Evolutionary conservation across 1,139 yeast genomes (phyloP).

Genomic region (Candida glucosophila): DNA sequence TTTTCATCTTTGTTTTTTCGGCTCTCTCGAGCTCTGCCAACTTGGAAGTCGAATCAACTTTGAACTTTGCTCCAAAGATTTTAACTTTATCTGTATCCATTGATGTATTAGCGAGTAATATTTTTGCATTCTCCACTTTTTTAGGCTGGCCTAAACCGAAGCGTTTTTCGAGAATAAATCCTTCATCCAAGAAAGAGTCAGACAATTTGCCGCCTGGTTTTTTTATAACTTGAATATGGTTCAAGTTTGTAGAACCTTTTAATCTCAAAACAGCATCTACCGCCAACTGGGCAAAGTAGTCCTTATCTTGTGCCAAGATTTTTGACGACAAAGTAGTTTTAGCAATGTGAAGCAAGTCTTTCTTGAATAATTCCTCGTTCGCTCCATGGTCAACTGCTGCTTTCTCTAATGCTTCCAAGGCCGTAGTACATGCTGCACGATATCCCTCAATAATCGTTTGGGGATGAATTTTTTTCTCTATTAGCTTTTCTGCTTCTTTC

Average conservation of each 20-base stretch:
- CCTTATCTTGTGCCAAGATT: slow-evolving; percentile 90
- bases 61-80: slow-evolving; percentile 95
- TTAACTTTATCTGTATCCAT: slow-evolving; percentile 97
- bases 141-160: slow-evolving; percentile 95
- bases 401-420: slow-evolving; percentile 69
- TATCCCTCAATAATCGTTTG: slow-evolving; percentile 96
- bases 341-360: slow-evolving; percentile 80
- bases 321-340: slow-evolving; percentile 91
- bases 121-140: slow-evolving; percentile 71
- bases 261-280: slow-evolving; percentile 91
- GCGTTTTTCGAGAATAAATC: slow-evolving; percentile 81
- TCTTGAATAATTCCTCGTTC: slow-evolving; percentile 55
- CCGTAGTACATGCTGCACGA: slow-evolving; percentile 79
- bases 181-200: slow-evolving; percentile 93
- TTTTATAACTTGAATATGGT: slow-evolving; percentile 88
- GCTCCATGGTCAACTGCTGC: slow-evolving; percentile 70
- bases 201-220: slow-evolving; percentile 87
- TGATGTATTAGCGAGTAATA: slow-evolving; percentile 89
- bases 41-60: slow-evolving; percentile 91
- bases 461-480: slow-evolving; percentile 92
- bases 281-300: slow-evolving; percentile 78
- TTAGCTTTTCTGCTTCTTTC: slow-evolving; percentile 90
- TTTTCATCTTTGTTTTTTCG: slow-evolving; percentile 87
- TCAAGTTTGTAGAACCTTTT: slow-evolving; percentile 90
- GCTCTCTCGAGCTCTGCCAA: slow-evolving; percentile 95